These are phyloP conservation scores for Bromus sterilis DNA, from an alignment of 176 grass and related monocot genomes.

Conservation along the genomic window DNA sequence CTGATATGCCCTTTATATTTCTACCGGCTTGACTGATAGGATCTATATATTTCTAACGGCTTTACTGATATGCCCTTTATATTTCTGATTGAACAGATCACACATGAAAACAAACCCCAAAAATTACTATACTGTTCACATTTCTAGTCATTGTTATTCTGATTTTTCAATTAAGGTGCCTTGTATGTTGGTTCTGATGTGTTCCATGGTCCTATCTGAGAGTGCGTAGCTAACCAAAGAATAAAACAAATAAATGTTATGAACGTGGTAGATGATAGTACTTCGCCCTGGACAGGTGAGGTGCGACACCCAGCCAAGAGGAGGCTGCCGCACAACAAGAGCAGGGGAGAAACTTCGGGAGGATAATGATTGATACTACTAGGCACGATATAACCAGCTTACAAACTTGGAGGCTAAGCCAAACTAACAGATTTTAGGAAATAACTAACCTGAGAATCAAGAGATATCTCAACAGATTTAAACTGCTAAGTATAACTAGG, in stretches of 20 bases:
- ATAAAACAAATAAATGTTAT: background rate
- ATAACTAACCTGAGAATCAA: background rate
- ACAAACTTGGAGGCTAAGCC: background rate
- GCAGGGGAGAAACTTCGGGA: no score
- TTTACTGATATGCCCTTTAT: background rate
- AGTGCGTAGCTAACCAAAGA: background rate
- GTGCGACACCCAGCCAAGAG: background rate
- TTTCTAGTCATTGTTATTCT: background rate
- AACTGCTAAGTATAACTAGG: background rate
- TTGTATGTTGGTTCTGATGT: background rate
- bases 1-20: background rate
- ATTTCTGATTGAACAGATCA: background rate
- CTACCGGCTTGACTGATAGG: background rate
- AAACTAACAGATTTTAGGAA: background rate
- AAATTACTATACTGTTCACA: background rate
- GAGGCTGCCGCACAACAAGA: background rate
- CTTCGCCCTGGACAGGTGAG: background rate
- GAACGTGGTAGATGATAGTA: background rate
- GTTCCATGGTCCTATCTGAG: background rate
- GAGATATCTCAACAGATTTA: background rate
- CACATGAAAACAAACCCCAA: background rate
- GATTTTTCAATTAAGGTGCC: background rate
- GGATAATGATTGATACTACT: background rate
- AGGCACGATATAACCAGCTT: background rate
- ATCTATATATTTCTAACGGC: background rate